Evolutionary conservation across 192 early-diverging fungal species (phyloP), one percentile per base, ranked within the genome.

Genomic region (Entomortierella chlamydospora): DNA sequence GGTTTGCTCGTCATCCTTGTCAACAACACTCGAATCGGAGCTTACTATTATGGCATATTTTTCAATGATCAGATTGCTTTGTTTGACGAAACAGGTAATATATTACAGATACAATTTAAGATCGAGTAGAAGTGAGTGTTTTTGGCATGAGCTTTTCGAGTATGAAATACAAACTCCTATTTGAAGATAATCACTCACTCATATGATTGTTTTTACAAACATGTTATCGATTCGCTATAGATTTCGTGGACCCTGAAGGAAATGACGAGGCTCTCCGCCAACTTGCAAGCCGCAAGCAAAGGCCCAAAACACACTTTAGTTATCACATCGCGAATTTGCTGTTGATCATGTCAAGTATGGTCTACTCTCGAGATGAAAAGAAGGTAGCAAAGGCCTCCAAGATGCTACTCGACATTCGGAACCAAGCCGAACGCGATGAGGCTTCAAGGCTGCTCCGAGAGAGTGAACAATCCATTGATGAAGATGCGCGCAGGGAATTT

Each of bases 241-340:
- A 79, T 41, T 70, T 58, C n/a, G 57, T 70, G 4, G 76, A 79
- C 42, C 76, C 76, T 1, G 76, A 65, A 22, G 68, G 76, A n/a
- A 79, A 57, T 29, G 68, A 79, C 26, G 68, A 79, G 26, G 76
- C 76, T 0, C 30, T 79, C n/a, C 55, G 57, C 9, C 61, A 70
- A 26, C 34, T 79, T 6, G 49, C 61, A 0, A 20, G 43, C 11
- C 67, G 51, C 0, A 23, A 30, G 10, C 55, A 47, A 6, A 53
- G 42, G 25, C 17, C 10, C 10, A 50, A 37, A 18, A 50, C 56
- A 17, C 20, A 34, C 10, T 83, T 83, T 41, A 66, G 60, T 39
- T 80, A 87, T 49, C 79, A 87, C 57, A 72, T 84, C 9, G 87
- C 86, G 1, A 76, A 84, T 43, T 61, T 83, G 33, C 22, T 89